phyloP scores from a whole-genome alignment of 2,329 filamentous ascomycete genomes.

The Drechslerella coelobrocha region DNA sequence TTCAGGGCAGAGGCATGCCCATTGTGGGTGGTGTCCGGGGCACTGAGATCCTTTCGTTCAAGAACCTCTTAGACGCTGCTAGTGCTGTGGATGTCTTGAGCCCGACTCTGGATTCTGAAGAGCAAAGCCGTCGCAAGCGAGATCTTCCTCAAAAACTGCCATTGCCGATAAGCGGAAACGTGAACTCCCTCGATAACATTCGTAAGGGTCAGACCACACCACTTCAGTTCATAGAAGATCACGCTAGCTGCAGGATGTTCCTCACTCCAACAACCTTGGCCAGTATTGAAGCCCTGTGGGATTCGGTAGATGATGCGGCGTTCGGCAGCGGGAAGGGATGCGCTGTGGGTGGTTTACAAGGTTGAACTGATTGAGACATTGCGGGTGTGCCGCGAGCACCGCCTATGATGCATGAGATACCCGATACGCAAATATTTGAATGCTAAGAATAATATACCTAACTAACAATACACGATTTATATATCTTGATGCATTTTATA shows the following conservation, averaged over 20 bases:
- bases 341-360: constrained; percentile 38
- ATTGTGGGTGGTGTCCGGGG: constrained; percentile 47
- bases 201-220: constrained; percentile 56
- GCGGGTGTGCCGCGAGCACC: background rate
- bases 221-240: constrained; percentile 63
- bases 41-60: constrained; percentile 38
- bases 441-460: too few species aligned
- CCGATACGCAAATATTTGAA: background rate
- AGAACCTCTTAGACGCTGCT: constrained; percentile 35
- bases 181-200: constrained; percentile 46
- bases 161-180: constrained; percentile 44
- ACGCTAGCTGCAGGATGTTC: constrained; percentile 63
- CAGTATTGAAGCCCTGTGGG: constrained; percentile 63
- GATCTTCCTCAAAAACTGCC: constrained; percentile 42
- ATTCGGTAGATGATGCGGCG: constrained; percentile 59
- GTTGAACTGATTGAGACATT: background rate
- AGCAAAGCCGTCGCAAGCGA: constrained; percentile 21
- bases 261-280: constrained; percentile 63
- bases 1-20: constrained; percentile 29
- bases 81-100: constrained; percentile 27
- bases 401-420: background rate
- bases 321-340: constrained; percentile 52
- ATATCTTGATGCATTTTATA: too few species aligned
- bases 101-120: constrained; percentile 25
- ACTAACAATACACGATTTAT: background rate